Conservation (phyloP, 139 green algal species). For the Klebsormidium nitens region DNA sequence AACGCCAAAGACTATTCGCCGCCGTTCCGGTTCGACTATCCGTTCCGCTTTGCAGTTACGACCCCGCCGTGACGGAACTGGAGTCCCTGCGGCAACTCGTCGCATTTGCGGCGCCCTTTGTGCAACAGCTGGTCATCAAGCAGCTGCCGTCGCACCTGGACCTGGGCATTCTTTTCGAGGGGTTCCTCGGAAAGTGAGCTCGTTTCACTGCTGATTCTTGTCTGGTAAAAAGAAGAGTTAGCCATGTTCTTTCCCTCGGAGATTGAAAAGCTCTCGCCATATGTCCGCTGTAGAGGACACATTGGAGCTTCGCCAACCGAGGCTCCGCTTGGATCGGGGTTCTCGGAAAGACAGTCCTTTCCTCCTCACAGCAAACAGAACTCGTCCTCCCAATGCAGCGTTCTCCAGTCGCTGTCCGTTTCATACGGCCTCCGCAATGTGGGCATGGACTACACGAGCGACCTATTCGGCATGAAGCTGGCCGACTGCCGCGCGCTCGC, state of each 20-base stretch:
- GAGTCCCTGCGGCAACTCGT: conserved; percentile 57
- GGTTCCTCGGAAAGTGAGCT: not conserved
- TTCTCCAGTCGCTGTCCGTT: conserved; percentile 51
- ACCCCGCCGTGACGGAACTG: conserved; percentile 40
- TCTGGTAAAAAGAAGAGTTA: too few species aligned
- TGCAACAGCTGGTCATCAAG: conserved; percentile 58
- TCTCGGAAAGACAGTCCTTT: too few species aligned
- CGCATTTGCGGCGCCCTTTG: conserved; percentile 56
- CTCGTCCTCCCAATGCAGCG: conserved; percentile 6
- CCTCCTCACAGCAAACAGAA: too few species aligned
- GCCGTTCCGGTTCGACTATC: not conserved
- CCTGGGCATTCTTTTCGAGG: conserved; percentile 61
- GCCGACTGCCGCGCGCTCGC: conserved; percentile 61
- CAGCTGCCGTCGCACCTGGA: conserved; percentile 75
- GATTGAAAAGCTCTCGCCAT: too few species aligned
- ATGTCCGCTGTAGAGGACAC: too few species aligned
- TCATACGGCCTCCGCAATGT: conserved; percentile 65
- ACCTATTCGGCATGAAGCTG: conserved; percentile 76
- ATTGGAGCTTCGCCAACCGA: too few species aligned
- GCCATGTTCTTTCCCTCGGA: too few species aligned
- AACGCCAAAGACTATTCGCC: not conserved
- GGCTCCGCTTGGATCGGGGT: too few species aligned
- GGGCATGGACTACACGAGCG: conserved; percentile 76
- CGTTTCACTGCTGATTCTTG: too few species aligned
- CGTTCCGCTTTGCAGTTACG: conserved; percentile 11